Evolutionary conservation across 768 basidiomycete species (phyloP).

Genomic region (Boletus rufocinnamomeus): DNA sequence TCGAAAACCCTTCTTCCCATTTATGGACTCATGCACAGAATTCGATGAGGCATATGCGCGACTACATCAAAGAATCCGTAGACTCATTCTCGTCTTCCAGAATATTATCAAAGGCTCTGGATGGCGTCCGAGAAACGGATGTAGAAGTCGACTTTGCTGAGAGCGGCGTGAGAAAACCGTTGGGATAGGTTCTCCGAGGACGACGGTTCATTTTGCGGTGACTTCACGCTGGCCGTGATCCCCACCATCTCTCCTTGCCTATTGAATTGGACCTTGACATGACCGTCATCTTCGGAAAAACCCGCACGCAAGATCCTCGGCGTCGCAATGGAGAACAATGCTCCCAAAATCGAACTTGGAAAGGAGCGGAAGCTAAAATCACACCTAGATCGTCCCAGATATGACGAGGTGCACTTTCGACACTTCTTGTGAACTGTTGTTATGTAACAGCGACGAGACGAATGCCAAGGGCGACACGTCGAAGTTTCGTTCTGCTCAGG

Average conservation of each 20-base stretch:
- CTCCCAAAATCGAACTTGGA: slow-evolving; percentile 8
- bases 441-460: not conserved
- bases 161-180: slow-evolving; percentile 9
- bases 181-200: slow-evolving; percentile 18
- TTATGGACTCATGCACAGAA: not conserved
- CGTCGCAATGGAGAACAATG: not conserved
- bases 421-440: slow-evolving; percentile 4
- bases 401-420: not conserved
- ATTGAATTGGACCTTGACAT: slow-evolving; percentile 8
- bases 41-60: not conserved
- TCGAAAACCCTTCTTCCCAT: not conserved
- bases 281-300: slow-evolving; percentile 8
- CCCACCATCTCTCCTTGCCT: not conserved
- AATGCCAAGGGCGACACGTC: not conserved
- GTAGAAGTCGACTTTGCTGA: slow-evolving; percentile 10
- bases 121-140: not conserved
- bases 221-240: not conserved
- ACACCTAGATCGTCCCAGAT: slow-evolving; percentile 10
- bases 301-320: not conserved
- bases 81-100: not conserved
- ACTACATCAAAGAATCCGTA: slow-evolving; percentile 8
- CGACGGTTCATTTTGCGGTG: slow-evolving; percentile 1
- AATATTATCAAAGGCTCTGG: not conserved
- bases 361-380: slow-evolving; percentile 4
- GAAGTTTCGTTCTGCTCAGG: not conserved